Base-by-base conservation (phyloP, 805 yeast species). In the Maudiozyma bulderi region DNA sequence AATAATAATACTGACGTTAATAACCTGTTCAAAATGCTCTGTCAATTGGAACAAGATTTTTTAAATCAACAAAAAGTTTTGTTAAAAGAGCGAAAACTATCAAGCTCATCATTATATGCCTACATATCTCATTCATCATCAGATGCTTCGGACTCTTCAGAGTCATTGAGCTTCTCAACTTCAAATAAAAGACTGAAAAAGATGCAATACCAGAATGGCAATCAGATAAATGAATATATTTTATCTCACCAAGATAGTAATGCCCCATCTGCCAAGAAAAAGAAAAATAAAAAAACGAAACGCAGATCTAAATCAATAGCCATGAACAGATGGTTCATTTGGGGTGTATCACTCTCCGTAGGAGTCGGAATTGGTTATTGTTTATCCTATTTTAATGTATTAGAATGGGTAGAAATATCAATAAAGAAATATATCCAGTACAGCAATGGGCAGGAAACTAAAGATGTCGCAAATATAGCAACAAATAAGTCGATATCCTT, bases 361-460 rank as follows among this genome's bases (percentile, higher is more conserved):
- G 67, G 68, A 11, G 58, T 62, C 13, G 67, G 68, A 5, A 52
- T 62, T 8, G 66, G 67, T 2, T 62, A 57, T 45, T 62, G 58
- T 48, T 45, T 63, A 28, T 56, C 65, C 10, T 57, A 55, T 45
- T 51, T 56, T 37, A 52, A 54, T 28, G 53, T 60, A 3, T 5
- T 26, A 28, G 29, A 43, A 4, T 41, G 39, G 30, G n/a, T 40
- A 11, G 26, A 40, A 9, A 13, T 39, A 30, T 44, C 43, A 26
- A 38, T 37, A 14, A 38, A 13, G 9, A 38, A 26, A 1, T 20
- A n/a, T 11, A 1, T 35, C 6, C 38, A 13, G 13, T 15, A 14
- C 11, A 35, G 14, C 8, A 35, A 35, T 15, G 11, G 26, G 26
- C 34, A 38, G 15, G 40, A 20, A 8, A 38, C 10, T 11, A 14